phyloP scores from a whole-genome alignment of 257 asterid species.

The Ligustrum vulgare region DNA sequence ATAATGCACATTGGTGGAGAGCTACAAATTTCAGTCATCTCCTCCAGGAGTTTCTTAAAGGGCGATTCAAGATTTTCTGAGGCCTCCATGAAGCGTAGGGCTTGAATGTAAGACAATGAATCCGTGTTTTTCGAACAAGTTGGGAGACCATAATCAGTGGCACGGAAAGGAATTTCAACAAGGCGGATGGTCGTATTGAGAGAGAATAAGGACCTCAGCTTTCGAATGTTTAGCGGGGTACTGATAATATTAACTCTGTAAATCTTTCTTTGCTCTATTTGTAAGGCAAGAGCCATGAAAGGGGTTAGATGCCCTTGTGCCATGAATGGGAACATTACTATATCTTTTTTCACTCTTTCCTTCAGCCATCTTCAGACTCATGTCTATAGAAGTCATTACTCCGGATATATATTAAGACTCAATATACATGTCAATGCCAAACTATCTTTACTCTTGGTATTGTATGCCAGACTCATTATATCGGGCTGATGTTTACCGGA shows the following conservation, averaged over 20 bases:
- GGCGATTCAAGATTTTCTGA: background rate
- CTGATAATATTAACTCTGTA: background rate
- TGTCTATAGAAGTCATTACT: no score
- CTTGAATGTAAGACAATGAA: background rate
- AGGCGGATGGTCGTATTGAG: background rate
- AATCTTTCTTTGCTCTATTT: constrained; percentile 16
- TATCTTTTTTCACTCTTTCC: background rate
- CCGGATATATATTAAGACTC: no score
- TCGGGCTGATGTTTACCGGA: no score
- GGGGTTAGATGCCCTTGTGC: constrained; percentile 40
- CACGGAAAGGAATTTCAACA: background rate
- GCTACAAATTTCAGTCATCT: background rate
- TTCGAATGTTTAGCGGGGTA: background rate
- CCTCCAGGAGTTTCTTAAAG: background rate
- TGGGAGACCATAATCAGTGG: background rate
- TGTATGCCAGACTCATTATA: no score
- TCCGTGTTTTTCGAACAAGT: background rate
- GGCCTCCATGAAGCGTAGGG: background rate
- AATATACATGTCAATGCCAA: no score
- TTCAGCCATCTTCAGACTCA: background rate
- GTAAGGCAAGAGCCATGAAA: constrained; percentile 31
- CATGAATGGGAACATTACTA: constrained; percentile 38
- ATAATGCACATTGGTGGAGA: background rate
- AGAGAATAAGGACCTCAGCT: background rate
- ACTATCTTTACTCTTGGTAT: no score